A percentile compares a stretch with the other conserved stretches of the same genome.
phyloP scores from a whole-genome alignment of 768 basidiomycete genomes.

The Tephrocybe sp. region DNA sequence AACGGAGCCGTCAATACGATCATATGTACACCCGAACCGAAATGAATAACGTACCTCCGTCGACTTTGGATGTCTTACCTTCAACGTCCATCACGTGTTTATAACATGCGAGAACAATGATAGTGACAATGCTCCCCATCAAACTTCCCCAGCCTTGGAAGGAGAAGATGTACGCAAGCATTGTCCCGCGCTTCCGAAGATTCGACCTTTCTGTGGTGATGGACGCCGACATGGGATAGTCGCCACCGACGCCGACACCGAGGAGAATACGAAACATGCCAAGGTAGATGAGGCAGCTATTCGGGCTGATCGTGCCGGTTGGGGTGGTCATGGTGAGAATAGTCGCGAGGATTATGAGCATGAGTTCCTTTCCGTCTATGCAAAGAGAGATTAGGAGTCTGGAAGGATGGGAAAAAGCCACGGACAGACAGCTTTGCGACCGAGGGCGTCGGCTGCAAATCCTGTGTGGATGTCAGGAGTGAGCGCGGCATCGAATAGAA shows the following conservation, averaged over 20 bases:
- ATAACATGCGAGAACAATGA: conserved; percentile 66
- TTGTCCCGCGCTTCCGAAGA: conserved; percentile 65
- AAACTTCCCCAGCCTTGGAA: conserved; percentile 81
- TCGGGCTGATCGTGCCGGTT: conserved; percentile 56
- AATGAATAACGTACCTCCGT: conserved; percentile 54
- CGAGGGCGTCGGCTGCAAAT: conserved; percentile 64
- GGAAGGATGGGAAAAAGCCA: not conserved
- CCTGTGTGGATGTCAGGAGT: conserved; percentile 31
- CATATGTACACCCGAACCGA: not conserved
- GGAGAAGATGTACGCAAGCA: conserved; percentile 76
- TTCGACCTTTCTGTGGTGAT: conserved; percentile 67
- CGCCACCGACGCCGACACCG: conserved; percentile 78
- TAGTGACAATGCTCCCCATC: conserved; percentile 57
- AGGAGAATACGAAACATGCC: conserved; percentile 68
- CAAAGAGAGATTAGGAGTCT: not conserved
- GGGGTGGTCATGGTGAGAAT: conserved; percentile 69
- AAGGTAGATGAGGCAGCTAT: conserved; percentile 60
- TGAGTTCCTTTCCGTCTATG: conserved; percentile 74
- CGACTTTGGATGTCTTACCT: conserved; percentile 61
- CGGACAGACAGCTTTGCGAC: conserved; percentile 67
- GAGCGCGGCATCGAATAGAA: not conserved
- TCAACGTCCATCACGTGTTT: conserved; percentile 60
- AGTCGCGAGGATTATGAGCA: conserved; percentile 78
- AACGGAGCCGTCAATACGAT: not conserved
- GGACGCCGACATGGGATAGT: conserved; percentile 77